These are phyloP conservation scores for Remersonia thermophila DNA, from an alignment of 2,329 filamentous ascomycete genomes.

Conservation along the genomic window DNA sequence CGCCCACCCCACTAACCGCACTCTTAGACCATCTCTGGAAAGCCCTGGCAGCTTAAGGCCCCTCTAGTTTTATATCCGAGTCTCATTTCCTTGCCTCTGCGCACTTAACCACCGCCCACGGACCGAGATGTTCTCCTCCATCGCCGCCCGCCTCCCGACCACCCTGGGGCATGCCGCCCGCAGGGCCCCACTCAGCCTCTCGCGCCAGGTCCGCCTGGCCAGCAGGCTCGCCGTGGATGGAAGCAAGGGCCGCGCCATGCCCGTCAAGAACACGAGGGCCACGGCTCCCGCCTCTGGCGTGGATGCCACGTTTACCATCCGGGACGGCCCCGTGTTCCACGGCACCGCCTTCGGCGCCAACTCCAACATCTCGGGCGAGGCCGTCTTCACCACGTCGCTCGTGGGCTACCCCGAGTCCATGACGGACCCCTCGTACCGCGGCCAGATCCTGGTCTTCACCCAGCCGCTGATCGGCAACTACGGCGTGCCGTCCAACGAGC, in stretches of 20 bases:
- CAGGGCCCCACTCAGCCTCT: constrained; percentile 22
- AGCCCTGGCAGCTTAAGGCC: constrained; percentile 35
- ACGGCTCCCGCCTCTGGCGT: constrained; percentile 58
- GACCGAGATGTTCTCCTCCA: constrained; percentile 46
- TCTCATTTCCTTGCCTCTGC: constrained; percentile 11
- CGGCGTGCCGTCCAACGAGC: constrained; percentile 75
- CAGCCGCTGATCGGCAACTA: constrained; percentile 98
- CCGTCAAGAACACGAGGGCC: constrained; percentile 42
- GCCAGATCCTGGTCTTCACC: constrained; percentile 97
- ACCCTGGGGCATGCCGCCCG: constrained; percentile 35
- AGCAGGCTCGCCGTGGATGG: constrained; percentile 45
- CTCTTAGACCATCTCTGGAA: constrained; percentile 41
- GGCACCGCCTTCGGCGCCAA: constrained; percentile 95
- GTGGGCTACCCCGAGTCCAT: constrained; percentile 96
- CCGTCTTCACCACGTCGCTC: constrained; percentile 95
- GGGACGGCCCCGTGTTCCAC: constrained; percentile 91
- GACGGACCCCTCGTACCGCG: constrained; percentile 77
- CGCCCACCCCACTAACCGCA: constrained; percentile 28
- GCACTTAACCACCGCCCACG: constrained; percentile 9
- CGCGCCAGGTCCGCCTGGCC: constrained; percentile 24
- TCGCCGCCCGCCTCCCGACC: constrained; percentile 40
- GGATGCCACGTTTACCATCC: constrained; percentile 88
- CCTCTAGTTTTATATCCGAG: constrained; percentile 17
- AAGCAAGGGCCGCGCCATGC: constrained; percentile 58
- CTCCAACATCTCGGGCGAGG: constrained; percentile 92